A percentile compares a stretch with the other conserved stretches of the same genome.
Evolutionary conservation across 768 basidiomycete species (phyloP).

Genomic region (Russula dissimulans): DNA sequence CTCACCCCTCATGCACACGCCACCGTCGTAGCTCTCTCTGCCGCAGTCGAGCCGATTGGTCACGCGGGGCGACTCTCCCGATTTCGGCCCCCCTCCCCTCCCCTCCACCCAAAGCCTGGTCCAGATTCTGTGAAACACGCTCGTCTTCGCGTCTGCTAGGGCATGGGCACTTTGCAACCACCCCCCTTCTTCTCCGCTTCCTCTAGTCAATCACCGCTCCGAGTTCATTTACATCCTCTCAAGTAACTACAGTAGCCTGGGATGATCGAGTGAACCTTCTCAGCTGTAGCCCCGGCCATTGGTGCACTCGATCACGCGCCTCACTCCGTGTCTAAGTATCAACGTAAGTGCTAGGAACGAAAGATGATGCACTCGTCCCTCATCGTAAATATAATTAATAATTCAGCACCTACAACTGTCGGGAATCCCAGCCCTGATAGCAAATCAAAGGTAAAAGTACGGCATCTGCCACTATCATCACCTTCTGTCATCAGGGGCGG

Average conservation of each 20-base stretch:
- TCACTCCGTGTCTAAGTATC: conserved; percentile 7
- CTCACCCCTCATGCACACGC: conserved; percentile 11
- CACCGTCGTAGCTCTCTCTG: neutral
- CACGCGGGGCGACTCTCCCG: neutral
- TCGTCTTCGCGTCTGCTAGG: neutral
- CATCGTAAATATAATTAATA: conserved; percentile 7
- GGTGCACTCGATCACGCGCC: conserved; percentile 11
- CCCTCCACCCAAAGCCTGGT: neutral
- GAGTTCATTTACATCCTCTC: neutral
- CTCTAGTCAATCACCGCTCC: neutral
- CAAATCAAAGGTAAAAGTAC: conserved; percentile 15
- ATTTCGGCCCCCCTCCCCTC: neutral
- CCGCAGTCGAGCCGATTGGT: conserved; percentile 13
- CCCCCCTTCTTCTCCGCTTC: neutral
- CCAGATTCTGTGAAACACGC: neutral
- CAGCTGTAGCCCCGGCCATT: conserved; percentile 9
- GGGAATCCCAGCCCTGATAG: conserved; percentile 2
- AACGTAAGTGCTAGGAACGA: conserved; percentile 17
- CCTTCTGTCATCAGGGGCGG: neutral
- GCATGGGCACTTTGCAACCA: neutral
- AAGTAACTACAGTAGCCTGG: neutral
- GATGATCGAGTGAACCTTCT: neutral
- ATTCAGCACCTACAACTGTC: neutral
- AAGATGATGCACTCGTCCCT: neutral
- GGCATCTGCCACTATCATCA: conserved; percentile 3